phyloP scores from a whole-genome alignment of 331 rosid genomes.

The Acacia concinna region DNA sequence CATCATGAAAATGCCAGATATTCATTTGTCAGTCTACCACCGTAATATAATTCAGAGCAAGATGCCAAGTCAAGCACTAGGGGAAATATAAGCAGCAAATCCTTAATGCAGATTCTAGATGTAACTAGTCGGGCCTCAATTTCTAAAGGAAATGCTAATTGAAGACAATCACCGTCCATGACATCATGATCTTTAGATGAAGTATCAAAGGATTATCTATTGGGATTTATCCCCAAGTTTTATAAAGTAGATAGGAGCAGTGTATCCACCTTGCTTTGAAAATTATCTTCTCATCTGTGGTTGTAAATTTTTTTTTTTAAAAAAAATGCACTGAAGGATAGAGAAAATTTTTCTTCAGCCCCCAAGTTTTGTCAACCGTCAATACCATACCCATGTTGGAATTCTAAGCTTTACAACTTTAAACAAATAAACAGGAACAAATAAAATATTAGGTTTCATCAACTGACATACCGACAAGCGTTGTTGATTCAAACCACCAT shows the following conservation, averaged over 20 bases:
- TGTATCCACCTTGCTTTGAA: not conserved
- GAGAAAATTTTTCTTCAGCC: not conserved
- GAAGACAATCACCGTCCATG: slow-evolving; percentile 28
- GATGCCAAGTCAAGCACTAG: not conserved
- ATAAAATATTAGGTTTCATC: slow-evolving; percentile 14
- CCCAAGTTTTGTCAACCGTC: not conserved
- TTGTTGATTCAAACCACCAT: slow-evolving; percentile 96
- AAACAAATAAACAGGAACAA: slow-evolving; percentile 22
- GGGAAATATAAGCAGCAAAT: slow-evolving; percentile 2
- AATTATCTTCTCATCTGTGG: not conserved
- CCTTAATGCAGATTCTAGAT: not conserved
- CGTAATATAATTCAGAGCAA: slow-evolving; percentile 3
- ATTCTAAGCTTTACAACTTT: slow-evolving; percentile 8
- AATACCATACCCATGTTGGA: slow-evolving; percentile 10
- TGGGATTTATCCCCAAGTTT: not conserved
- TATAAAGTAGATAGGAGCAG: not conserved
- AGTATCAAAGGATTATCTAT: not conserved
- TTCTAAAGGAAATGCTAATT: slow-evolving; percentile 10
- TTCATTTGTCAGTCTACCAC: slow-evolving; percentile 4
- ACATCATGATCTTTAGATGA: slow-evolving; percentile 12
- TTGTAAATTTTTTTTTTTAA: not conserved
- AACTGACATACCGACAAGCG: slow-evolving; percentile 79
- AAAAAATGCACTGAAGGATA: not conserved
- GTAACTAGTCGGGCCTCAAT: not conserved
- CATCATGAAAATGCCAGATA: slow-evolving; percentile 10